phyloP scores from a whole-genome alignment of 768 basidiomycete species.

The Termitomyces sp. region DNA sequence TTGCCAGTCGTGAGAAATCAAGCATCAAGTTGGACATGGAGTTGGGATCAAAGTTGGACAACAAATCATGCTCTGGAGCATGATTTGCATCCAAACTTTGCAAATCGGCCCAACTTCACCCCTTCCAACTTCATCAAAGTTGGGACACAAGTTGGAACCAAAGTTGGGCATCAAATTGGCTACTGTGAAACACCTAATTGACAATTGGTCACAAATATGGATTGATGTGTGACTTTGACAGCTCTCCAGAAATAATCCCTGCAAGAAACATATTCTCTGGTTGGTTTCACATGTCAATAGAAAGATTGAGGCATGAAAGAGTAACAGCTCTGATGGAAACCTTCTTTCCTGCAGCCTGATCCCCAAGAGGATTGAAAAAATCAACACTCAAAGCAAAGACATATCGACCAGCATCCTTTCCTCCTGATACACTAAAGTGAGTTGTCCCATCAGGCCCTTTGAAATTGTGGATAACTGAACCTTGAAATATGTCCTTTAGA shows the following conservation, averaged over 20 bases:
- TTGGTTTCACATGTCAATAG: constrained; percentile 26
- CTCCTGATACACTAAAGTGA: constrained; percentile 19
- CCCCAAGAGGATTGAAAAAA: constrained; percentile 23
- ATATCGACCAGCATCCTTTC: constrained; percentile 20
- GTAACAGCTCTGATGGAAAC: constrained; percentile 30
- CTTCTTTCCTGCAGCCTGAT: constrained; percentile 24
- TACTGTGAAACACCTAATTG: too few species aligned
- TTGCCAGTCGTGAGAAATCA: too few species aligned
- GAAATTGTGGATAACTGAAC: neutral
- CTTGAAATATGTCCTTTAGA: neutral
- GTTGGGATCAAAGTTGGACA: too few species aligned
- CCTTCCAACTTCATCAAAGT: too few species aligned
- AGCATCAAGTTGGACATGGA: too few species aligned
- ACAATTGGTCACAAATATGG: constrained; percentile 26
- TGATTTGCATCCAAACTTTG: too few species aligned
- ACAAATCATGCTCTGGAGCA: too few species aligned
- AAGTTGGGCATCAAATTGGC: too few species aligned
- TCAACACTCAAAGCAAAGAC: constrained; percentile 32
- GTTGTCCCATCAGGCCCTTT: constrained; percentile 23
- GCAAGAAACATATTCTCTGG: constrained; percentile 34
- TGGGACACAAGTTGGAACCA: too few species aligned
- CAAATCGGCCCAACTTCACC: too few species aligned
- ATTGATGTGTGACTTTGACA: constrained; percentile 22
- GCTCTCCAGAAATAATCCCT: constrained; percentile 36
- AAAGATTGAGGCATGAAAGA: constrained; percentile 36